These are phyloP conservation scores for Barnettozyma salicaria DNA, from an alignment of 805 yeast species.

Conservation along the genomic window DNA sequence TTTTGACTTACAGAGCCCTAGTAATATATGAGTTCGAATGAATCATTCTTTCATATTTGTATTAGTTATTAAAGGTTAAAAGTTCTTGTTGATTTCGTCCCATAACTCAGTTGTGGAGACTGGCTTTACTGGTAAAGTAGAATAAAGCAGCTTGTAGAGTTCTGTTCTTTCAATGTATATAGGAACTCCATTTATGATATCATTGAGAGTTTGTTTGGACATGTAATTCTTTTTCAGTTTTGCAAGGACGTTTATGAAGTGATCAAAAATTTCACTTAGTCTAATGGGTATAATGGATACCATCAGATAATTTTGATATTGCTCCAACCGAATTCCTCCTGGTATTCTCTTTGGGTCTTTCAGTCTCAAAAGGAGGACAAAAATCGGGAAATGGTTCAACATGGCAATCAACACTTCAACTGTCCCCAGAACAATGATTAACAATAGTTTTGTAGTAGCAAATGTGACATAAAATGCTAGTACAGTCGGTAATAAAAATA, in stretches of 20 bases:
- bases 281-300: slow-evolving; percentile 42
- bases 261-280: slow-evolving; percentile 40
- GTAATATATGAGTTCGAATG: too few species aligned
- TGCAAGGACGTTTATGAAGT: slow-evolving; percentile 36
- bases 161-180: slow-evolving; percentile 41
- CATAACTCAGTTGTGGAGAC: slow-evolving; percentile 5
- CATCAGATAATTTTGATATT: slow-evolving; percentile 20
- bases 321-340: slow-evolving; percentile 42
- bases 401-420: slow-evolving; percentile 57
- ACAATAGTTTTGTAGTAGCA: slow-evolving; percentile 49
- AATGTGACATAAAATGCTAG: slow-evolving; percentile 77
- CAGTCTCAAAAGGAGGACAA: slow-evolving; percentile 68
- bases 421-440: slow-evolving; percentile 41
- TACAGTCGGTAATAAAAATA: slow-evolving; percentile 81
- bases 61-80: not conserved
- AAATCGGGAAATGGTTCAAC: slow-evolving; percentile 81
- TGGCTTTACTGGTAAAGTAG: slow-evolving; percentile 40
- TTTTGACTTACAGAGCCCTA: too few species aligned
- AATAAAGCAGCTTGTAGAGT: slow-evolving; percentile 46
- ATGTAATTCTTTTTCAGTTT: slow-evolving; percentile 38
- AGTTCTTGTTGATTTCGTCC: slow-evolving; percentile 4
- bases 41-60: not conserved
- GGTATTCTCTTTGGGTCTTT: slow-evolving; percentile 73
- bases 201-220: slow-evolving; percentile 34
- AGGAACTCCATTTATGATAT: slow-evolving; percentile 39